Conservation (phyloP, 768 basidiomycete species). For the Dentipellis fragilis region DNA sequence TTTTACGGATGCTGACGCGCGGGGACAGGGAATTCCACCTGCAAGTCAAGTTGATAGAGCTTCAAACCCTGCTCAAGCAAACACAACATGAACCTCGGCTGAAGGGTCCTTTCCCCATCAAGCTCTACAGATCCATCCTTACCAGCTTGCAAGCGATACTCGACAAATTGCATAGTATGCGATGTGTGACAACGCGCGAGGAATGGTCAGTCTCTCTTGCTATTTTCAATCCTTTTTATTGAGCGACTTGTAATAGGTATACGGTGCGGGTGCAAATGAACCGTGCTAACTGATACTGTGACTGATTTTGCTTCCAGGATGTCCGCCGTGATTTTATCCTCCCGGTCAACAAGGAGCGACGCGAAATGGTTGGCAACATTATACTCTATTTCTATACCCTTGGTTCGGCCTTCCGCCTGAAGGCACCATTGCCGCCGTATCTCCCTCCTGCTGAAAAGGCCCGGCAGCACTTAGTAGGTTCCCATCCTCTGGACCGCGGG, state of each 20-base stretch:
- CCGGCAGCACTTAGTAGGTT: constrained; percentile 61
- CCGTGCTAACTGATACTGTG: not conserved
- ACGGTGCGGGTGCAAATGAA: constrained; percentile 36
- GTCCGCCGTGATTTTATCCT: constrained; percentile 82
- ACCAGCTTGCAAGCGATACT: constrained; percentile 78
- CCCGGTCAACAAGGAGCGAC: constrained; percentile 81
- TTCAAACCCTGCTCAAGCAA: constrained; percentile 78
- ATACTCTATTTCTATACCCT: constrained; percentile 81
- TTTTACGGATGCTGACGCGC: not conserved
- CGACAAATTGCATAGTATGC: constrained; percentile 89
- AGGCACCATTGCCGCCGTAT: constrained; percentile 92
- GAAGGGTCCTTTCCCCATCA: constrained; percentile 90
- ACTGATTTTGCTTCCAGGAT: constrained; percentile 32
- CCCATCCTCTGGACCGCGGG: not conserved
- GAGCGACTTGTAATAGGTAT: constrained; percentile 37
- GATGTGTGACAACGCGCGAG: constrained; percentile 91
- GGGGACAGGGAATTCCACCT: constrained; percentile 84
- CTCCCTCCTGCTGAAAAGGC: constrained; percentile 88
- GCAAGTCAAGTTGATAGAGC: constrained; percentile 80
- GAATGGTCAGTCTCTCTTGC: constrained; percentile 57
- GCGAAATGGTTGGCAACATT: constrained; percentile 93
- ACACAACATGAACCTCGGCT: constrained; percentile 89
- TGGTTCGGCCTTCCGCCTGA: constrained; percentile 70
- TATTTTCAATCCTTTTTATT: not conserved
- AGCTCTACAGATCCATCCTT: constrained; percentile 74